Conservation (phyloP, 208 protist species). For the Leishmania martiniquensis region DNA sequence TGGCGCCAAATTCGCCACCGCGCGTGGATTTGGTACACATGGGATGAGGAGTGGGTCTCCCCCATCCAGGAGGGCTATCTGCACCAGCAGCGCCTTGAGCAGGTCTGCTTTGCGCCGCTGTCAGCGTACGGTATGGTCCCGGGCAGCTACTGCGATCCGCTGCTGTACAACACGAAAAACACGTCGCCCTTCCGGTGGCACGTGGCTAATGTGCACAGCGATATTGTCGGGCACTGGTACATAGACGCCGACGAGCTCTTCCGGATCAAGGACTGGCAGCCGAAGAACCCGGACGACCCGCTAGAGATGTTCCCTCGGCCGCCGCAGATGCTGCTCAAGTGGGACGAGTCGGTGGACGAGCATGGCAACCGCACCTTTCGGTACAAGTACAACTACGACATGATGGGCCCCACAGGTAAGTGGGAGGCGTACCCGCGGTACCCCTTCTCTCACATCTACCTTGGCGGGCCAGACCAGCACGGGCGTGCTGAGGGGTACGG, state of each 20-base stretch:
- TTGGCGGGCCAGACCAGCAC: conserved; percentile 75
- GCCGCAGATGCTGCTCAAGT: conserved; percentile 83
- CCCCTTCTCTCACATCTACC: conserved; percentile 87
- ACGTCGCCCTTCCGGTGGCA: conserved; percentile 92
- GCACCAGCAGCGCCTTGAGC: conserved; percentile 88
- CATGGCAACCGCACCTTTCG: conserved; percentile 91
- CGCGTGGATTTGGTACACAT: conserved; percentile 81
- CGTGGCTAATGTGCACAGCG: conserved; percentile 73
- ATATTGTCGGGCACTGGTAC: conserved; percentile 93
- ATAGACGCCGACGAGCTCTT: conserved; percentile 90
- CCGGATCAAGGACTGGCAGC: conserved; percentile 91
- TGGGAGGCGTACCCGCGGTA: conserved; percentile 92
- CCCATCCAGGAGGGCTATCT: conserved; percentile 82
- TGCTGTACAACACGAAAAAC: conserved; percentile 93
- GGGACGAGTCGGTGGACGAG: conserved; percentile 90
- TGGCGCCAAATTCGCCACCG: conserved; percentile 90
- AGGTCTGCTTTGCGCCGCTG: conserved; percentile 88
- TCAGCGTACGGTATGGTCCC: conserved; percentile 92
- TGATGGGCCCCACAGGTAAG: conserved; percentile 85
- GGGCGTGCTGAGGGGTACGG: conserved; percentile 84
- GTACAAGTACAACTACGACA: conserved; percentile 92
- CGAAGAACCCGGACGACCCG: conserved; percentile 88
- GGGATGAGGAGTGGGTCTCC: conserved; percentile 88
- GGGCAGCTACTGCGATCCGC: conserved; percentile 88
- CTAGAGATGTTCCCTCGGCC: conserved; percentile 91